A percentile compares a stretch with the other conserved stretches of the same genome.
Evolutionary conservation across 306 rosid species (phyloP).

Genomic region (Ormosia emarginata): DNA sequence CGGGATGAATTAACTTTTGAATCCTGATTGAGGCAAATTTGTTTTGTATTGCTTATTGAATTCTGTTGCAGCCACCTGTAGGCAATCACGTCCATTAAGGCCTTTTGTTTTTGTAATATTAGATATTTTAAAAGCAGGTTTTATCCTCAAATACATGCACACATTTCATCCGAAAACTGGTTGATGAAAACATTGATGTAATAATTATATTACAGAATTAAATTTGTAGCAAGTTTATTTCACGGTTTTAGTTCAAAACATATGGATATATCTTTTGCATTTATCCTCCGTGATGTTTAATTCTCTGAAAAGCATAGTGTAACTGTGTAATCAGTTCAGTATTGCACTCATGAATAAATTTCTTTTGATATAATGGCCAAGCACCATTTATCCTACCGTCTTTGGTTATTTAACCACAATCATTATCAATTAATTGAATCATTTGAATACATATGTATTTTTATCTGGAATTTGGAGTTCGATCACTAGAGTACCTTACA

Average conservation of each 20-base stretch:
- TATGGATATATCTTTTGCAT: neutral
- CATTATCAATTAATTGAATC: neutral
- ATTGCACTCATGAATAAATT: neutral
- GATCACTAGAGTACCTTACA: neutral
- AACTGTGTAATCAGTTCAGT: neutral
- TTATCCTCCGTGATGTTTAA: neutral
- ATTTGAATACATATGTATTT: neutral
- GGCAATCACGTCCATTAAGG: neutral
- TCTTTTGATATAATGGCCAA: neutral
- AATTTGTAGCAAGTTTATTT: neutral
- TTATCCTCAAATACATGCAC: neutral
- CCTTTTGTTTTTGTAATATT: neutral
- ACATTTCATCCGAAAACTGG: neutral
- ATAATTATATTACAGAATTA: neutral
- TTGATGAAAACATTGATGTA: neutral
- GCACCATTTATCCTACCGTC: neutral
- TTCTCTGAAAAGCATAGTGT: neutral
- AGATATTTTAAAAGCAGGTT: neutral
- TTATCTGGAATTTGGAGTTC: neutral
- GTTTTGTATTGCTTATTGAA: neutral
- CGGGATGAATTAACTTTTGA: neutral
- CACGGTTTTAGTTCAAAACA: neutral
- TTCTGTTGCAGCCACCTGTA: neutral
- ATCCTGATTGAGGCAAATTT: neutral
- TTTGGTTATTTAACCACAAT: neutral